phyloP scores from a whole-genome alignment of 768 basidiomycete species.

The Leucosporidium yakuticum region DNA sequence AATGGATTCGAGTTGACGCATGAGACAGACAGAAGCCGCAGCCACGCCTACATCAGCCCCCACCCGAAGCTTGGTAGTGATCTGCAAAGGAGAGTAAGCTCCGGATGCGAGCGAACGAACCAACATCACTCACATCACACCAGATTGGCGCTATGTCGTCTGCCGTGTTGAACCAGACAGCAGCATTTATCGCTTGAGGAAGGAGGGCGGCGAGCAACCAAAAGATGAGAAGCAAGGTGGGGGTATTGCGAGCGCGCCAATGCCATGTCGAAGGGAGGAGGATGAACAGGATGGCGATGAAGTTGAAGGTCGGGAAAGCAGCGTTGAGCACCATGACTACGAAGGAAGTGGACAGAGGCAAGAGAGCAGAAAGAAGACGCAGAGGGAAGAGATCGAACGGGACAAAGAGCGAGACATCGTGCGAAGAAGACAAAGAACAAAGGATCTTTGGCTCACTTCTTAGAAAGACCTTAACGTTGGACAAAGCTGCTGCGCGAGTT shows the following conservation, averaged over 20 bases:
- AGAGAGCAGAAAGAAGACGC: too few relatives aligned
- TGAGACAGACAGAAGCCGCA: slow-evolving; percentile 10
- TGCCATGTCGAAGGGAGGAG: slow-evolving; percentile 20
- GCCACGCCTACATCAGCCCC: slow-evolving; percentile 15
- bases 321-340: background rate
- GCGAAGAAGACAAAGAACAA: too few relatives aligned
- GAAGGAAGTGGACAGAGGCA: background rate
- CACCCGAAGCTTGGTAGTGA: slow-evolving; percentile 1
- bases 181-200: slow-evolving; percentile 9
- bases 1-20: slow-evolving; percentile 21
- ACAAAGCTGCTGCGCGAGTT: too few relatives aligned
- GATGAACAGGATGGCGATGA: slow-evolving; percentile 11
- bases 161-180: background rate
- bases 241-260: slow-evolving; percentile 14
- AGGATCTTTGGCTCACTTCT: too few relatives aligned
- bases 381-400: background rate
- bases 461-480: too few relatives aligned
- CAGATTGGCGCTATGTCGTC: slow-evolving; percentile 6
- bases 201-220: slow-evolving; percentile 12
- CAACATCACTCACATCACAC: slow-evolving; percentile 18
- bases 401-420: background rate
- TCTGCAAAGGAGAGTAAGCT: slow-evolving; percentile 4
- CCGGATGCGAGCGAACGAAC: too few relatives aligned
- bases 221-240: slow-evolving; percentile 19
- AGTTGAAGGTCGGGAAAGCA: slow-evolving; percentile 12